Evolutionary conservation across 2,329 filamentous ascomycete species (phyloP), one percentile per base, ranked within the genome.

Genomic region (Fusarium anguioides): DNA sequence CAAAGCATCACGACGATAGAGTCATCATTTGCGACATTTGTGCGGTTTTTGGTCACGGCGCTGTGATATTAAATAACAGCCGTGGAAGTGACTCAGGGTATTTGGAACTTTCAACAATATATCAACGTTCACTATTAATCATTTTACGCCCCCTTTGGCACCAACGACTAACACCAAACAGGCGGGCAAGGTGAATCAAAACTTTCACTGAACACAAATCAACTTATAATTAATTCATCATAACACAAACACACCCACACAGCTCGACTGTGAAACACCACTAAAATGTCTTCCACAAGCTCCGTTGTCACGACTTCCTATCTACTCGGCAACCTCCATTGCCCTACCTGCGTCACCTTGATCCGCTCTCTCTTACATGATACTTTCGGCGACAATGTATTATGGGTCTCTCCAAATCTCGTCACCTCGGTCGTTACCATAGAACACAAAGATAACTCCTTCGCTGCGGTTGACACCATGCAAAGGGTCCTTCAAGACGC

Each of bases 291-390:
- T 23, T 57, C 74, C 40, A 53, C 70, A 15, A 69, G 73, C 54
- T 21, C 18, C 11, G 72, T 76, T 59, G 76, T 81, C 59, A 85
- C 83, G 14, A 89, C 87, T 3, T 89, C 86, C 31, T 87, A 90
- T 73, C 83, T 93, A 63, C 81, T 94, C 69, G 86, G 84, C 64
- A 93, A 94, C 76, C 83, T 94, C n/a, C 91, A 94, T 78, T 93
- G 91, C 79, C 88, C 90, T 15, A 91, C 90, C 61, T 94, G 91
- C 76, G 87, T 92, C 47, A 84, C 86, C 33, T 83, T 84, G 68
- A 92, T 94, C 73, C 83, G 87, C 72, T 80, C 84, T 52, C 82
- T 85, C 60, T 79, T 93, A 59, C 81, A 75, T 59, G 82, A 81
- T 41, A 76, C 76, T 20, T 86, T 79, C 68, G 73, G 70, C 51